Evolutionary conservation across 1,139 yeast species (phyloP).

Genomic region (Spathaspora sp.): DNA sequence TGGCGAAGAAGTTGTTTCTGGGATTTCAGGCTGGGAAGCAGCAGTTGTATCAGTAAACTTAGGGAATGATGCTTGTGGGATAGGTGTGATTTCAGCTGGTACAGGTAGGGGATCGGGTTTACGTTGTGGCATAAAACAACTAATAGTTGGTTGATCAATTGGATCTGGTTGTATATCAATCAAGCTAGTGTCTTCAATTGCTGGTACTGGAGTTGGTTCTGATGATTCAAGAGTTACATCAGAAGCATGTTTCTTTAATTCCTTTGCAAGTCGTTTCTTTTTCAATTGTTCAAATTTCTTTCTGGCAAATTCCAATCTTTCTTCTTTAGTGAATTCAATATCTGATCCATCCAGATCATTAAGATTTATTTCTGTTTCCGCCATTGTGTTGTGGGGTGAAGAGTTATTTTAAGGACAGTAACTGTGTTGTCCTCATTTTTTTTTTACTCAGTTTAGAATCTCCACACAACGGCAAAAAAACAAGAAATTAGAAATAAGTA

Average conservation of each 20-base stretch:
- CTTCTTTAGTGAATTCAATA: slow-evolving; percentile 44
- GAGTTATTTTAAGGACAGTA: background rate
- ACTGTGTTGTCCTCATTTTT: background rate
- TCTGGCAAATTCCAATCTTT: slow-evolving; percentile 62
- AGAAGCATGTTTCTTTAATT: slow-evolving; percentile 13
- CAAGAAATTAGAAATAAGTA: too few species aligned
- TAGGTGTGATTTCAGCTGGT: background rate
- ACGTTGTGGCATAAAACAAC: background rate
- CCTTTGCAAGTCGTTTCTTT: slow-evolving; percentile 46
- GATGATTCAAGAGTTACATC: background rate
- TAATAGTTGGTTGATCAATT: background rate
- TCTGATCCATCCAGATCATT: slow-evolving; percentile 11
- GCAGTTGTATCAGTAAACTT: background rate
- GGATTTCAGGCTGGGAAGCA: too few species aligned
- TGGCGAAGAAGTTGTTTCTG: too few species aligned
- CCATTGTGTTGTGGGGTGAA: background rate
- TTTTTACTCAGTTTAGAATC: background rate
- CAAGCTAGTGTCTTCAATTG: background rate
- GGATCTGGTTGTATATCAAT: background rate
- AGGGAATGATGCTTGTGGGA: background rate
- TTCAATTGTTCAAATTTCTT: slow-evolving; percentile 64
- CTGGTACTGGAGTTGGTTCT: background rate
- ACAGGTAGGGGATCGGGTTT: background rate
- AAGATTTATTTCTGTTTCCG: background rate
- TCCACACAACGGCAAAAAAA: too few species aligned